Conservation (phyloP, 1,284 basidiomycete genomes). For the Ustilago vetiveriae region DNA sequence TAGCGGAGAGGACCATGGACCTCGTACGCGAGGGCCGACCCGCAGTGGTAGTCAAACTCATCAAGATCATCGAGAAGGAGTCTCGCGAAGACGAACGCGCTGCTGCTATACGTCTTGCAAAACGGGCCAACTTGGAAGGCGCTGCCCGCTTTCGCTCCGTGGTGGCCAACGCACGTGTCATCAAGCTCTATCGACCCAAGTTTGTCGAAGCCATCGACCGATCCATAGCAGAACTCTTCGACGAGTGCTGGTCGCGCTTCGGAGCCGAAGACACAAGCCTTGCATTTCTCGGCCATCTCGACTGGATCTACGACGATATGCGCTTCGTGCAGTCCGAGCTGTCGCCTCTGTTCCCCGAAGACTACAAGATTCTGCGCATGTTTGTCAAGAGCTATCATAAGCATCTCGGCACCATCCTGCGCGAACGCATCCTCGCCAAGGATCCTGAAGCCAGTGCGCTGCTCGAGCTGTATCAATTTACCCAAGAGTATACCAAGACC, state of each 20-base stretch:
- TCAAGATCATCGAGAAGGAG: constrained; percentile 94
- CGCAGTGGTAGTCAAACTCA: constrained; percentile 85
- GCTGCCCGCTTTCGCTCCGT: constrained; percentile 60
- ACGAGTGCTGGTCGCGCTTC: constrained; percentile 74
- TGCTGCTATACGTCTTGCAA: constrained; percentile 91
- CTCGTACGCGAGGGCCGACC: constrained; percentile 79
- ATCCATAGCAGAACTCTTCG: constrained; percentile 80
- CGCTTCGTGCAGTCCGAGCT: constrained; percentile 87
- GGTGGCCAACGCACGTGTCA: constrained; percentile 75
- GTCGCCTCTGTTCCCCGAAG: constrained; percentile 88
- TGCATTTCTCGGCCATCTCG: constrained; percentile 79
- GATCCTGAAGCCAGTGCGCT: constrained; percentile 87
- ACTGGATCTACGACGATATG: constrained; percentile 95
- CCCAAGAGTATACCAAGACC: constrained; percentile 91
- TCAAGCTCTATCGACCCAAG: constrained; percentile 96
- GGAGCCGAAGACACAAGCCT: constrained; percentile 74
- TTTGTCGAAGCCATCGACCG: constrained; percentile 82
- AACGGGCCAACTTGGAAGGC: constrained; percentile 78
- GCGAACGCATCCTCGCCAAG: constrained; percentile 74
- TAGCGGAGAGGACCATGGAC: constrained; percentile 81
- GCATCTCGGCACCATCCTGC: constrained; percentile 81
- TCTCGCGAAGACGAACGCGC: constrained; percentile 94
- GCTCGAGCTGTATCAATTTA: constrained; percentile 86
- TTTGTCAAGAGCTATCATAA: constrained; percentile 92
- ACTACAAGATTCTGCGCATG: constrained; percentile 84